These are phyloP conservation scores for Anaeramoeba flamelloides DNA, from an alignment of 78 protist species.

Conservation along the genomic window DNA sequence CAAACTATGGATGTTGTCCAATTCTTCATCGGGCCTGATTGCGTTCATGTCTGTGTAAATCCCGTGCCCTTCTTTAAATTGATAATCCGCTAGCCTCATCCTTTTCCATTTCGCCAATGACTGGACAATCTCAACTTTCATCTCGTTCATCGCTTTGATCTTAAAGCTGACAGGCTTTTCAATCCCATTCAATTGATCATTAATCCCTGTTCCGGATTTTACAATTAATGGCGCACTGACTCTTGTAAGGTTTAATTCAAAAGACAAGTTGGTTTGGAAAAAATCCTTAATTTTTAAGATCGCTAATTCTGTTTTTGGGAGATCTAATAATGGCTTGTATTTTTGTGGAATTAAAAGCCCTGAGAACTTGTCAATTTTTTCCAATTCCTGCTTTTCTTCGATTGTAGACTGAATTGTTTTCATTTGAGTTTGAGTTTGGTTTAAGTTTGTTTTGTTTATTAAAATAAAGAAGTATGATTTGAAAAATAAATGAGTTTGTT, in stretches of 20 bases:
- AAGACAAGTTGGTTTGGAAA: background rate
- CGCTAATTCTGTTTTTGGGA: constrained; percentile 3
- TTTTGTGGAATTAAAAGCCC: too few species aligned
- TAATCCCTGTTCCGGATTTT: too few species aligned
- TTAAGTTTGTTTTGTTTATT: too few species aligned
- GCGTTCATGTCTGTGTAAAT: constrained; percentile 14
- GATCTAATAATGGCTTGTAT: too few species aligned
- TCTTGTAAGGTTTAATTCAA: constrained; percentile 1
- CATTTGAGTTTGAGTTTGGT: too few species aligned
- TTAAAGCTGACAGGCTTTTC: constrained; percentile 11
- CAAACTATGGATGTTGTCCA: constrained; percentile 12
- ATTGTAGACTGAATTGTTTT: too few species aligned
- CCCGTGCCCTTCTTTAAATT: background rate
- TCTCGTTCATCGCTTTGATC: background rate
- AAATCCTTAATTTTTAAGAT: background rate
- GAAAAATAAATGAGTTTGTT: too few species aligned
- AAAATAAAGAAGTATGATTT: too few species aligned
- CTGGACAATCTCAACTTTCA: too few species aligned
- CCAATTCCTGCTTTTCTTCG: too few species aligned
- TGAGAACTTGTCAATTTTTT: too few species aligned
- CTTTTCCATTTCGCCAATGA: constrained; percentile 22
- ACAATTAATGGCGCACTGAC: constrained; percentile 17
- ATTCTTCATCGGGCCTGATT: constrained; percentile 9
- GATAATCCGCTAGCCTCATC: background rate
- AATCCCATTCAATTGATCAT: constrained; percentile 9